Evolutionary conservation across 768 basidiomycete genomes (phyloP).

Genomic region (Trichaptum fuscoviolaceum): DNA sequence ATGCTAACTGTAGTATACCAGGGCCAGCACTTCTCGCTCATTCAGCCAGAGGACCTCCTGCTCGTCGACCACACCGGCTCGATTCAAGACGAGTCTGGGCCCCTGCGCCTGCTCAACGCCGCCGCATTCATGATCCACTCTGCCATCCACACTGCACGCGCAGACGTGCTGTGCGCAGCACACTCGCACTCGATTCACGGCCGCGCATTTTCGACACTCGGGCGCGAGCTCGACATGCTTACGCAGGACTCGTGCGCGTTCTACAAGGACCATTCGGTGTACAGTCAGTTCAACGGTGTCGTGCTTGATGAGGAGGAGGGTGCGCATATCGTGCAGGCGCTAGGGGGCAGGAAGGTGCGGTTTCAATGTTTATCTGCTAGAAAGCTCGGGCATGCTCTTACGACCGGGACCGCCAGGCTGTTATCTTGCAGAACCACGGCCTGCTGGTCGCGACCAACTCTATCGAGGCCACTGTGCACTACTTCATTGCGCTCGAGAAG

Average conservation of each 20-base stretch:
- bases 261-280: constrained; percentile 28
- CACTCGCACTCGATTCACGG: constrained; percentile 32
- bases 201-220: constrained; percentile 33
- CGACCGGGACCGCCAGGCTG: constrained; percentile 15
- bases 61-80: constrained; percentile 37
- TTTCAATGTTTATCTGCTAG: not conserved
- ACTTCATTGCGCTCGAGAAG: constrained; percentile 38
- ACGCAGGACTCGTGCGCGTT: constrained; percentile 32
- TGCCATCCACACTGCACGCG: constrained; percentile 29
- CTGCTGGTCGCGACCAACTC: constrained; percentile 30
- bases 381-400: not conserved
- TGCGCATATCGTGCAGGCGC: constrained; percentile 23
- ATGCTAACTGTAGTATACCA: constrained; percentile 9
- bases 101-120: constrained; percentile 28
- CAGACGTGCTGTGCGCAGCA: constrained; percentile 30
- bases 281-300: constrained; percentile 29
- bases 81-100: constrained; percentile 29
- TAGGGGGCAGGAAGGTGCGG: constrained; percentile 22
- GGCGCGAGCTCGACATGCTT: constrained; percentile 25
- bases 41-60: constrained; percentile 39
- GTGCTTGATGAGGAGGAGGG: constrained; percentile 30
- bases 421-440: constrained; percentile 23
- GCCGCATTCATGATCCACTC: constrained; percentile 35
- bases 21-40: constrained; percentile 42
- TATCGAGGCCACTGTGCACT: constrained; percentile 38